phyloP scores from a whole-genome alignment of 371 early-diverging fungal genomes.

The Haplosporangium sp. region DNA sequence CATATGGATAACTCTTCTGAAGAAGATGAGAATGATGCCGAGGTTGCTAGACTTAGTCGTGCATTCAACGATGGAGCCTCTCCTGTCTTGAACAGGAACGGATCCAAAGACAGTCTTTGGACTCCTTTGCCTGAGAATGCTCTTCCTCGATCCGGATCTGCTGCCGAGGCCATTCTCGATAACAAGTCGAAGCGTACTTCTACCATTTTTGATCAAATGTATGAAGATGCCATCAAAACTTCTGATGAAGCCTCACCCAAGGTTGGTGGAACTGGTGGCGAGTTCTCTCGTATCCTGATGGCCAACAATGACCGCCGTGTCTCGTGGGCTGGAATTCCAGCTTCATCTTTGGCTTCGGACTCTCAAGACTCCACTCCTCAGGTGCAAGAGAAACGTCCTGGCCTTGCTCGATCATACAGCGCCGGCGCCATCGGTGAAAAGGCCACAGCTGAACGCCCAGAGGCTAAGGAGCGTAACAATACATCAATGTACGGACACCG shows the following conservation, averaged over 20 bases:
- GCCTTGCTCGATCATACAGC: conserved; percentile 41
- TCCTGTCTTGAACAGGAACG: conserved; percentile 16
- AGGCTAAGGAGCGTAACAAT: conserved; percentile 14
- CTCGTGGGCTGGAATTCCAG: conserved; percentile 46
- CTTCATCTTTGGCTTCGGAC: background rate
- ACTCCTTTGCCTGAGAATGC: conserved; percentile 44
- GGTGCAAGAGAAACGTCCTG: conserved; percentile 15
- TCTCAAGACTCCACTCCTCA: background rate
- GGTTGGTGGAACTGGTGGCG: conserved; percentile 49
- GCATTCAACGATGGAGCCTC: conserved; percentile 16
- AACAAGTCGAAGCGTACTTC: conserved; percentile 62
- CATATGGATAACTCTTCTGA: conserved; percentile 44
- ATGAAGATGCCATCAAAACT: conserved; percentile 67
- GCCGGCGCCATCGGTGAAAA: conserved; percentile 23
- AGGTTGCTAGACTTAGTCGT: conserved; percentile 39
- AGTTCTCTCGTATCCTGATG: conserved; percentile 51
- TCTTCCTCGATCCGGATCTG: conserved; percentile 41
- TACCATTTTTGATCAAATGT: conserved; percentile 72
- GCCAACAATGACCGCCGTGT: conserved; percentile 51
- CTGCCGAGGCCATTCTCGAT: conserved; percentile 38
- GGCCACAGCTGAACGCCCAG: conserved; percentile 3
- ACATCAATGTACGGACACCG: conserved; percentile 51
- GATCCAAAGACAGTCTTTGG: conserved; percentile 37
- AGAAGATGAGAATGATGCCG: conserved; percentile 54
- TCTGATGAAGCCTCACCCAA: conserved; percentile 46